A percentile compares a stretch with the other conserved stretches of the same genome.
Conservation (phyloP, 768 basidiomycete species). For the Boletus pseudopeckii region DNA sequence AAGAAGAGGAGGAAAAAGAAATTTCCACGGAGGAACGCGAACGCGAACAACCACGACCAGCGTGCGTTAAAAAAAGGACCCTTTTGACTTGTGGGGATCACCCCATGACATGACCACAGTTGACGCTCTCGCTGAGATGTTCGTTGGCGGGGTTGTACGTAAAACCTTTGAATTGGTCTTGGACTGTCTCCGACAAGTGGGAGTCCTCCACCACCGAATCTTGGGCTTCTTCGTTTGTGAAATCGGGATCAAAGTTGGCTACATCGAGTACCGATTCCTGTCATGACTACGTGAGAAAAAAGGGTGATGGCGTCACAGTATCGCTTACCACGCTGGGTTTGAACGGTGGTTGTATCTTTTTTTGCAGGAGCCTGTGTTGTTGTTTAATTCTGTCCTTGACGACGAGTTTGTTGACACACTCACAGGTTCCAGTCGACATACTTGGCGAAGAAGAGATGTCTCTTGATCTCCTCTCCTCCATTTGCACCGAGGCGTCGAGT, state of each 20-base stretch:
- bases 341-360: slow-evolving; percentile 97
- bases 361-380: slow-evolving; percentile 62
- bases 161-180: slow-evolving; percentile 92
- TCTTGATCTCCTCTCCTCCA: slow-evolving; percentile 94
- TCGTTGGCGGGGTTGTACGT: slow-evolving; percentile 86
- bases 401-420: slow-evolving; percentile 17
- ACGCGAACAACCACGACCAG: slow-evolving; percentile 23
- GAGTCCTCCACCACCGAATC: slow-evolving; percentile 97
- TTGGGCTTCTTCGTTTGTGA: slow-evolving; percentile 91
- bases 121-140: slow-evolving; percentile 81
- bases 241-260: slow-evolving; percentile 96
- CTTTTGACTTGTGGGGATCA: slow-evolving; percentile 7
- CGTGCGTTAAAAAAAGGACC: slow-evolving; percentile 3
- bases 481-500: slow-evolving; percentile 81
- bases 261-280: slow-evolving; percentile 92
- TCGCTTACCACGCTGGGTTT: slow-evolving; percentile 88
- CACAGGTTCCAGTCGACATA: slow-evolving; percentile 90
- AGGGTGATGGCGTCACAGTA: not conserved
- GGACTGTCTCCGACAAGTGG: slow-evolving; percentile 89
- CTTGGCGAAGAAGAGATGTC: slow-evolving; percentile 91
- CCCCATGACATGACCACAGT: slow-evolving; percentile 44
- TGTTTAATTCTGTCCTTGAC: slow-evolving; percentile 1
- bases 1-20: not conserved
- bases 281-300: slow-evolving; percentile 7
- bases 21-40: slow-evolving; percentile 1